A percentile compares a stretch with the other conserved stretches of the same genome.
These are phyloP conservation scores for Agapanthus africanus DNA, from an alignment of 106 monocot species.

Conservation along the genomic window DNA sequence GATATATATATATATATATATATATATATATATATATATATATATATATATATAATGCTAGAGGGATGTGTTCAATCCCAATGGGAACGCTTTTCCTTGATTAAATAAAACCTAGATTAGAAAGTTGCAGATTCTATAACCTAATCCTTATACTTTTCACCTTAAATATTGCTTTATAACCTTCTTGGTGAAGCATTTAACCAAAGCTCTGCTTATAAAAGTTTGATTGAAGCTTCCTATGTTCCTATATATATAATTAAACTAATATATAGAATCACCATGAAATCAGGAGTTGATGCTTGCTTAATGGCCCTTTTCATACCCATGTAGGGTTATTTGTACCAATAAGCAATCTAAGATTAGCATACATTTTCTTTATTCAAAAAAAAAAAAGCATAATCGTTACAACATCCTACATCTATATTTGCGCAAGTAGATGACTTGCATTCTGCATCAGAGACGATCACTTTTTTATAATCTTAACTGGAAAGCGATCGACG, in stretches of 20 bases:
- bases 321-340: neutral
- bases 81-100: constrained; percentile 6
- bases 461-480: too few relatives aligned
- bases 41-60: neutral
- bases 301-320: neutral
- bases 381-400: too few relatives aligned
- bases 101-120: neutral
- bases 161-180: neutral
- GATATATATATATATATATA: too few relatives aligned
- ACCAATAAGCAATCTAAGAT: too few relatives aligned
- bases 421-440: too few relatives aligned
- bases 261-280: neutral
- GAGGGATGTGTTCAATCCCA: neutral
- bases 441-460: too few relatives aligned
- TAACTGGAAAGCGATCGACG: too few relatives aligned
- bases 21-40: too few relatives aligned
- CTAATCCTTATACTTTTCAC: neutral
- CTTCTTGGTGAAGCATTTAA: constrained; percentile 1
- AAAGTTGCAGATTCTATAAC: neutral
- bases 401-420: too few relatives aligned
- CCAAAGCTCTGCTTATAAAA: neutral
- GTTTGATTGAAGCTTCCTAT: neutral
- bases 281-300: neutral
- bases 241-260: too few relatives aligned
- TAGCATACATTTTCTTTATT: too few relatives aligned